Evolutionary conservation across 192 early-diverging fungal species (phyloP).

Genomic region (Umbelopsis sp.): DNA sequence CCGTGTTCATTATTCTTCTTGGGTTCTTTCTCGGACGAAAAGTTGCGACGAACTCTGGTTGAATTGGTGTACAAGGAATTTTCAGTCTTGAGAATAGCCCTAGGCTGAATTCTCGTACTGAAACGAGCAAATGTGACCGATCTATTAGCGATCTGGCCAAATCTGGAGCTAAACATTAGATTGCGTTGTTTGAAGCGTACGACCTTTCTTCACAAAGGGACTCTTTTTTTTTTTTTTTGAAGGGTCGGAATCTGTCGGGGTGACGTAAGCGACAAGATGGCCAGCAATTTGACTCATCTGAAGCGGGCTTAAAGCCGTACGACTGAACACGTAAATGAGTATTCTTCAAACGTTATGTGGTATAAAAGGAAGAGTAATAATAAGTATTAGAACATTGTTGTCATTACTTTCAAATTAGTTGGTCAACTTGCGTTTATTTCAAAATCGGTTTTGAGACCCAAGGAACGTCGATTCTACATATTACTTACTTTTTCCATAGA

Average conservation of each 20-base stretch:
- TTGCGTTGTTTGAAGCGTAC: background rate
- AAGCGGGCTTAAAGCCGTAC: background rate
- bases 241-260: background rate
- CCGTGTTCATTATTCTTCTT: constrained; percentile 13
- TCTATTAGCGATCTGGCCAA: constrained; percentile 18
- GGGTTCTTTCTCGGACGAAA: constrained; percentile 16
- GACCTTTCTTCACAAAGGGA: no score
- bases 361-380: no score
- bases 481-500: no score
- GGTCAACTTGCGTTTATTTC: no score
- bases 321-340: no score
- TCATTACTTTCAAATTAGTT: no score
- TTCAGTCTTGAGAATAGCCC: background rate
- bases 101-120: background rate
- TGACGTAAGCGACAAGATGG: background rate
- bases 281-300: background rate
- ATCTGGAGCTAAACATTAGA: constrained; percentile 17
- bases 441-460: no score
- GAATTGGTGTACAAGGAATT: background rate
- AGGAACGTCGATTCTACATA: no score
- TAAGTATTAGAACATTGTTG: no score
- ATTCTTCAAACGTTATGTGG: no score
- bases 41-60: background rate
- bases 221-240: constrained; percentile 14
- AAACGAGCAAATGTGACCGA: constrained; percentile 12